Percentiles rank a stretch among this genome's conserved stretches.
phyloP scores from a whole-genome alignment of 129 eudicot species.

The Gnaphalium uliginosum region DNA sequence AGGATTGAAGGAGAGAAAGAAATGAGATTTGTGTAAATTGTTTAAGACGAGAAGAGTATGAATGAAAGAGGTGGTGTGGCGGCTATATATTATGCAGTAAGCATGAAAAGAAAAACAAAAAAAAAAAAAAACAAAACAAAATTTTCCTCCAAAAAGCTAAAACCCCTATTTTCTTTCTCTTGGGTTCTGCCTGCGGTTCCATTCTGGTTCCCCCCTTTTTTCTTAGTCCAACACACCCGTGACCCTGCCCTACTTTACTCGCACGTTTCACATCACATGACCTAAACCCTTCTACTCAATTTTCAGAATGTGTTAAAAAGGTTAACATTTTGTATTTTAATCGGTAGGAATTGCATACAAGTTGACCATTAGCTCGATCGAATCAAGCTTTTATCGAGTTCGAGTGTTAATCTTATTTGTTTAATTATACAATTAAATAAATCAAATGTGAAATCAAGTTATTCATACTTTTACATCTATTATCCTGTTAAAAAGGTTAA shows the following conservation, averaged over 20 bases:
- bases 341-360: too few species aligned
- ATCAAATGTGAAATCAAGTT: too few species aligned
- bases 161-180: neutral
- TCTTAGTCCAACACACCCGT: neutral
- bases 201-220: neutral
- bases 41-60: neutral
- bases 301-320: too few species aligned
- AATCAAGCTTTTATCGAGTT: too few species aligned
- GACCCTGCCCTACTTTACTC: neutral
- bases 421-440: too few species aligned
- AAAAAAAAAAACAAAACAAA: too few species aligned
- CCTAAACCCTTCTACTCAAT: neutral
- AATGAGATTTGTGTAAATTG: constrained; percentile 10
- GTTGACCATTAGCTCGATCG: too few species aligned
- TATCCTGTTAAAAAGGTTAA: too few species aligned
- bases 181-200: neutral
- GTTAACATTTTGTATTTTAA: too few species aligned
- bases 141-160: neutral
- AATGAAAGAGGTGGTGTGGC: neutral
- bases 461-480: too few species aligned
- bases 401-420: too few species aligned
- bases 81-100: neutral
- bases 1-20: neutral
- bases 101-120: neutral
- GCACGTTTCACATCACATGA: neutral